A percentile compares a stretch with the other conserved stretches of the same genome.
These are phyloP conservation scores for Coemansia sp. DNA, from an alignment of 192 early-diverging fungal genomes.

Conservation along the genomic window DNA sequence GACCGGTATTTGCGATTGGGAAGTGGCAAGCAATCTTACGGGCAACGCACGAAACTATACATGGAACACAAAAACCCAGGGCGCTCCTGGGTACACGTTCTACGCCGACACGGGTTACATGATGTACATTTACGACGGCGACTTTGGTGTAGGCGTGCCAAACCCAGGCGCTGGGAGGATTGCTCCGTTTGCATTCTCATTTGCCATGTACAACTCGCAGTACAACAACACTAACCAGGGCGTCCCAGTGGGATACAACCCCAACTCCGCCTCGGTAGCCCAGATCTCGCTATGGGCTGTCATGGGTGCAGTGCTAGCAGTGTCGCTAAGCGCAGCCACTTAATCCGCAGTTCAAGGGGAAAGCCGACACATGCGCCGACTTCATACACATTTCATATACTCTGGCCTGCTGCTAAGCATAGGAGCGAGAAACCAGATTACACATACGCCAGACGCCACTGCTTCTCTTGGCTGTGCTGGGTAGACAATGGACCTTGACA, in stretches of 20 bases:
- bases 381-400: neutral
- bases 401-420: neutral
- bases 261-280: conserved; percentile 11
- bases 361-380: neutral
- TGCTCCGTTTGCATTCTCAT: conserved; percentile 26
- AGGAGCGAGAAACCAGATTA: neutral
- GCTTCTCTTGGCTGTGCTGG: neutral
- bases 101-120: conserved; percentile 29
- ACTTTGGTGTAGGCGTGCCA: conserved; percentile 24
- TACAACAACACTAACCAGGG: conserved; percentile 45
- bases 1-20: conserved; percentile 33
- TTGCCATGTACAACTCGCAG: conserved; percentile 47
- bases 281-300: neutral
- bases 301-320: neutral
- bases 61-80: conserved; percentile 42
- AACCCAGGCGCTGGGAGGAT: conserved; percentile 32
- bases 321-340: neutral
- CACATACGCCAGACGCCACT: neutral
- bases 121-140: conserved; percentile 45
- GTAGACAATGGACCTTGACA: neutral
- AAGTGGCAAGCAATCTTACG: conserved; percentile 38
- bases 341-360: no score
- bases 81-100: conserved; percentile 29
- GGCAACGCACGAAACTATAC: conserved; percentile 28
- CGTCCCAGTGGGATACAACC: conserved; percentile 44